A percentile compares a stretch with the other conserved stretches of the same genome.
Conservation (phyloP, 768 basidiomycete species). For the Leucocoprinus sp. region DNA sequence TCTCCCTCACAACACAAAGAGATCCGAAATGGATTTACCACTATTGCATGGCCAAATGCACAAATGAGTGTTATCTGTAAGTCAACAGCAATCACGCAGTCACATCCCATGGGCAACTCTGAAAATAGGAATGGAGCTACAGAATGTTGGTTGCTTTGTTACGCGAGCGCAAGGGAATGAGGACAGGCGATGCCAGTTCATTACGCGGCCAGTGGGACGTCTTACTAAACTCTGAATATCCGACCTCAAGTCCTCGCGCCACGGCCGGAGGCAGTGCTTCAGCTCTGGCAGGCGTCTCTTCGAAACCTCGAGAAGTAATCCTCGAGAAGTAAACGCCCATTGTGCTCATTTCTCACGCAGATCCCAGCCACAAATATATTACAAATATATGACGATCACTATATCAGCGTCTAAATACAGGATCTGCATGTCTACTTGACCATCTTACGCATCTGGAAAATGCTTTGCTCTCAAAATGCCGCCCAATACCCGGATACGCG, state of each 20-base stretch:
- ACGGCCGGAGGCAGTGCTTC: constrained; percentile 3
- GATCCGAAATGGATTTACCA: constrained; percentile 5
- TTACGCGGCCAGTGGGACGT: constrained; percentile 6
- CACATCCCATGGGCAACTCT: neutral
- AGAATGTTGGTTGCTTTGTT: constrained; percentile 1
- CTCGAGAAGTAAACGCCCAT: neutral
- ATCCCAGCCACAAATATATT: too few species aligned
- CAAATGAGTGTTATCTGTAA: neutral
- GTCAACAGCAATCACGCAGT: constrained; percentile 6
- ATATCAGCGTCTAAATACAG: too few species aligned
- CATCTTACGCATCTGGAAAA: too few species aligned
- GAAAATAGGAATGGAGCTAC: neutral
- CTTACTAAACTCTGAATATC: too few species aligned
- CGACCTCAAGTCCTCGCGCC: too few species aligned
- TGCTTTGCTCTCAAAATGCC: too few species aligned
- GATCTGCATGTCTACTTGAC: too few species aligned
- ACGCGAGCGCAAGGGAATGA: constrained; percentile 2
- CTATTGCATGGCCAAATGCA: constrained; percentile 1
- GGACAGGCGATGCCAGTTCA: constrained; percentile 5
- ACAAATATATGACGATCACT: too few species aligned
- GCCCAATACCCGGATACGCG: neutral
- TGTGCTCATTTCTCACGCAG: neutral
- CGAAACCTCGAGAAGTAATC: neutral
- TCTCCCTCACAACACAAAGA: constrained; percentile 2
- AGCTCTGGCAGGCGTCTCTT: neutral